Conservation (phyloP, 73 alveolate genomes). For the Tetrahymena thermophila region DNA sequence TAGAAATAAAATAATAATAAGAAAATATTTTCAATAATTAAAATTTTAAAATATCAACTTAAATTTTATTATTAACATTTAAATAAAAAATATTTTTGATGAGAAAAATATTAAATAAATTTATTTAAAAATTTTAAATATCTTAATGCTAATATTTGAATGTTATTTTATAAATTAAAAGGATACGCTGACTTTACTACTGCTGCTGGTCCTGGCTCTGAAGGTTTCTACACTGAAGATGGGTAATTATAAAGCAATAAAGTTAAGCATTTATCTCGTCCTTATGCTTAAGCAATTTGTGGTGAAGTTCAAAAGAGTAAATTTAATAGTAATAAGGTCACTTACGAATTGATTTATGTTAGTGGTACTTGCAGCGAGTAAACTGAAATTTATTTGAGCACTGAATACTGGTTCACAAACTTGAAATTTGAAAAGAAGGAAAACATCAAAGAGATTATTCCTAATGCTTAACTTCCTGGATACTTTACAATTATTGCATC, state of each 20-base stretch:
- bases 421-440: neutral
- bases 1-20: too few species aligned
- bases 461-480: neutral
- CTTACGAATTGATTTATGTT: neutral
- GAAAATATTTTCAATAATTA: too few species aligned
- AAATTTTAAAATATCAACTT: too few species aligned
- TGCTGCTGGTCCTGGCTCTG: slow-evolving; percentile 58
- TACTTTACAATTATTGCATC: neutral
- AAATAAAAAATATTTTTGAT: too few species aligned
- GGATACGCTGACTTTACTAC: slow-evolving; percentile 71
- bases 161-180: neutral
- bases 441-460: neutral
- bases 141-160: neutral
- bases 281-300: slow-evolving; percentile 55
- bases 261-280: slow-evolving; percentile 56
- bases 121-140: too few species aligned
- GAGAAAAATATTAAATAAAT: too few species aligned
- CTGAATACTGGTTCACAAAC: neutral
- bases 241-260: slow-evolving; percentile 57
- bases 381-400: neutral
- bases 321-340: neutral
- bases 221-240: slow-evolving; percentile 57
- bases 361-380: neutral
- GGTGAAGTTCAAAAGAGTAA: slow-evolving; percentile 23
- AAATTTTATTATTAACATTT: too few species aligned